A percentile compares a stretch with the other conserved stretches of the same genome.
These are phyloP conservation scores for Xenoacremonium recifei DNA, from an alignment of 2,329 filamentous ascomycete genomes.

Conservation along the genomic window DNA sequence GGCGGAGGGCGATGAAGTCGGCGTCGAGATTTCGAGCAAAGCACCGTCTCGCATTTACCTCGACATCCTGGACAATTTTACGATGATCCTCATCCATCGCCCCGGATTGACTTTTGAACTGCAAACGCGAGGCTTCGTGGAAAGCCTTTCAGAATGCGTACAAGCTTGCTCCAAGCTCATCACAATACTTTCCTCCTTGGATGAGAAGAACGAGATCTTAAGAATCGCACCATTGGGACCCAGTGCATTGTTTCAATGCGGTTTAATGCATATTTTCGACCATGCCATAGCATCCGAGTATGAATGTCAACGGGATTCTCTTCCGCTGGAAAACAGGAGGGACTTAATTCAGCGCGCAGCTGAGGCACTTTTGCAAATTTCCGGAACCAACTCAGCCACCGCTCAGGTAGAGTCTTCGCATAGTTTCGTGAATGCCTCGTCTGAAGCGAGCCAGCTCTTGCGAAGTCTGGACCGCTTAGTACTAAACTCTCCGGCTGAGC, in stretches of 20 bases:
- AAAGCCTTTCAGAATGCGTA: background rate
- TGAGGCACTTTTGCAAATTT: too few species aligned
- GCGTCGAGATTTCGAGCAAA: constrained; percentile 1
- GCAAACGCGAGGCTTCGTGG: background rate
- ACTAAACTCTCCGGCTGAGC: too few species aligned
- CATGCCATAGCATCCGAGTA: too few species aligned
- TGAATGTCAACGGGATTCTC: too few species aligned
- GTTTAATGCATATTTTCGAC: background rate
- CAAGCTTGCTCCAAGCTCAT: background rate
- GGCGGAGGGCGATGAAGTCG: background rate
- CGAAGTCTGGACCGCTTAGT: background rate
- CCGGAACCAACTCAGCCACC: background rate
- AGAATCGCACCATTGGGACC: background rate
- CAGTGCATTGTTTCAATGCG: background rate
- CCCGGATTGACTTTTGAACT: constrained; percentile 20
- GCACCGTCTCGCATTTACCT: constrained; percentile 9
- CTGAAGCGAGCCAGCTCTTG: background rate
- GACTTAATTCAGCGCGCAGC: too few species aligned
- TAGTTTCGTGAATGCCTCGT: background rate
- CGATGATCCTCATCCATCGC: constrained; percentile 23
- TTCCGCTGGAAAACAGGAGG: too few species aligned
- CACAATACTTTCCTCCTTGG: background rate
- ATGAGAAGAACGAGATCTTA: background rate
- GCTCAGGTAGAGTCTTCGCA: background rate
- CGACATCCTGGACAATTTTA: constrained; percentile 13